phyloP scores from a whole-genome alignment of 208 protist species.

The Entamoeba invadens region DNA sequence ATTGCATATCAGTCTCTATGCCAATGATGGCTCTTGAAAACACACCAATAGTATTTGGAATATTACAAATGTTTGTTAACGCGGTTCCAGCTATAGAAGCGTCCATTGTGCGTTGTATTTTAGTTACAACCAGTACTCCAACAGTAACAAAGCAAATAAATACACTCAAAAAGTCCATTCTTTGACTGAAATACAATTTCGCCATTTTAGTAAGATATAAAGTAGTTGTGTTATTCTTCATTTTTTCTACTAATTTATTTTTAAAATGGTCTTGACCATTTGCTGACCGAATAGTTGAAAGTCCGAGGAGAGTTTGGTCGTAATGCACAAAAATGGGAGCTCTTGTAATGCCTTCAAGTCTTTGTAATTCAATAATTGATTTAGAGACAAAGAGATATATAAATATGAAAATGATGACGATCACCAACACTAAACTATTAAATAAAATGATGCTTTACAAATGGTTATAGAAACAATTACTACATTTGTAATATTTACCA shows the following conservation, averaged over 20 bases:
- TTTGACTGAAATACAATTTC: conserved; percentile 23
- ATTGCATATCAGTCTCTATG: background rate
- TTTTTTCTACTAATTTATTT: background rate
- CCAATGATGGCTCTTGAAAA: background rate
- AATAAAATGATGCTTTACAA: background rate
- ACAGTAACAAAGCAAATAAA: background rate
- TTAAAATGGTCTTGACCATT: conserved; percentile 17
- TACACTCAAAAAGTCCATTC: conserved; percentile 7
- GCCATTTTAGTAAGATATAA: background rate
- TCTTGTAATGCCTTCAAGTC: too few species aligned
- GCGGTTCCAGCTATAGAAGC: background rate
- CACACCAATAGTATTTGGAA: conserved; percentile 16
- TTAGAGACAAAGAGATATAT: conserved; percentile 24
- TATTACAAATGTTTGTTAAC: background rate
- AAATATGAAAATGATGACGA: background rate
- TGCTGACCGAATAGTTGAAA: conserved; percentile 57
- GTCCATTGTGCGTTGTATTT: background rate
- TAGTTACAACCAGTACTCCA: background rate
- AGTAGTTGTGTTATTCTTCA: background rate
- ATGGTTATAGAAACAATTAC: background rate
- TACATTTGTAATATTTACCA: background rate
- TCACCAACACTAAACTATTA: background rate
- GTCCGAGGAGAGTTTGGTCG: conserved; percentile 64
- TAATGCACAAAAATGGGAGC: too few species aligned
- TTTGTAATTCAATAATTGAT: conserved; percentile 63